Evolutionary conservation across 108 stramenopile species (phyloP), one percentile per base, ranked within the genome.

Genomic region (Aurantiochytrium sp.): DNA sequence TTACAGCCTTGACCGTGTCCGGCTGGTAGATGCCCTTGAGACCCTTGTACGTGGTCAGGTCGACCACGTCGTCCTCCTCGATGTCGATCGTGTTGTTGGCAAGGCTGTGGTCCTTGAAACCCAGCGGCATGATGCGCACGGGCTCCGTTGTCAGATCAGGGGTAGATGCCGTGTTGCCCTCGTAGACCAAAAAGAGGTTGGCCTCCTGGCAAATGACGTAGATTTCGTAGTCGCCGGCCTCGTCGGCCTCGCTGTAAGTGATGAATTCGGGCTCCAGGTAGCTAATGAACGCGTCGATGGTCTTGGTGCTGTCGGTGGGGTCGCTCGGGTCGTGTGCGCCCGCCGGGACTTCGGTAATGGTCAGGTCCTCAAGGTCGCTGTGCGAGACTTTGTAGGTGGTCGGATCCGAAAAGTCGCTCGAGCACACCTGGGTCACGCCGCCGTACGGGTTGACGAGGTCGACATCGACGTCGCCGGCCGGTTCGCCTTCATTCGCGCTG

Each of bases 401-500:
- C 12, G n/a, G 0, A 24, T 42, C 24, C 45, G 12, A 6, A 1
- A 81, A 81, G 30, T 81, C 45, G 27, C 19, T 48, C 24, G 73
- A 12, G 45, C 73, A 81, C 1, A 81, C 73, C 30, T 81, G 73
- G 17, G 73, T 81, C 24, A 81, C 45, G 73, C 73, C 73, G 45
- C 73, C 73, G 39, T 81, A 2, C n/a, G 73, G 73, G 27, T 81
- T 48, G 19, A 81, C 73, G n/a, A n/a, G n/a, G n/a, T n/a, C n/a
- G n/a, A n/a, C n/a, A n/a, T n/a, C n/a, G n/a, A n/a, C n/a, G 12
- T 24, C 73, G 3, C 32, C 24, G 6, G 8, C 45, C 6, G 73
- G 73, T 24, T 81, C 73, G n/a, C 73, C 73, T 3, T 81, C 73
- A 42, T 81, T 81, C 36, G 73, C 73, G 2, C 73, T 81, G 30